Evolutionary conservation across 495 filamentous ascomycete genomes (phyloP), one percentile per base, ranked within the genome.

Genomic region (Aspergillus carlsbadensis): DNA sequence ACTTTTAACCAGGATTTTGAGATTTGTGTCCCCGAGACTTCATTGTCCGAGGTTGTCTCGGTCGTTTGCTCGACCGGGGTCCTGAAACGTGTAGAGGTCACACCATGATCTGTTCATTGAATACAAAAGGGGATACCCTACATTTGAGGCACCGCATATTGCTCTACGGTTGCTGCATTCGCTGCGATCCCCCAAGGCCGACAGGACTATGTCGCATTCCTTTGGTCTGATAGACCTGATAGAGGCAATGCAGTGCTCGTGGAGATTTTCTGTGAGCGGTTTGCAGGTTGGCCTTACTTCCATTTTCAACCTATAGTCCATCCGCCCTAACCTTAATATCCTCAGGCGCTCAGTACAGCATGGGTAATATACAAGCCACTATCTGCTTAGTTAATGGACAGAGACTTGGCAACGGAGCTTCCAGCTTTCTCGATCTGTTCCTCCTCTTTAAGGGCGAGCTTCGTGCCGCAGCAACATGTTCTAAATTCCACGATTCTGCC

Each of bases 371-470:
- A 41, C 61, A 58, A 46, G 33, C 57, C 20, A 37, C 39, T 50
- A 15, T 48, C 43, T 36, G 51, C 17, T 46, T 35, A 41, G 52
- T 63, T 14, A 48, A 42, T 7, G 65, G 65, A 1, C 52, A 62
- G 51, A 37, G 31, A 6, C 48, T 54, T 35, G 62, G 65, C 24
- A 48, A 52, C 13, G 58, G 60, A 5, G 44, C 44, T 15, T 53
- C 58, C 18, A 52, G 39, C 37, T 59, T 68, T 26, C 55, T 68
- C 22, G 63, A 66, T 48, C 60, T 58, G 13, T 53, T 66, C 48
- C 43, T 57, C 37, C 34, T 68, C 11, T 68, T 65, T 58, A 68
- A 68, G 52, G 65, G 63, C 10, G 66, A 68, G 39, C 53, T 68
- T 22, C 60, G 55, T n/a, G 65, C 63, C 6, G 57, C 63, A 17